Evolutionary conservation across 306 rosid genomes (phyloP), one percentile per base, ranked within the genome.

Genomic region (Rosa multiflora): DNA sequence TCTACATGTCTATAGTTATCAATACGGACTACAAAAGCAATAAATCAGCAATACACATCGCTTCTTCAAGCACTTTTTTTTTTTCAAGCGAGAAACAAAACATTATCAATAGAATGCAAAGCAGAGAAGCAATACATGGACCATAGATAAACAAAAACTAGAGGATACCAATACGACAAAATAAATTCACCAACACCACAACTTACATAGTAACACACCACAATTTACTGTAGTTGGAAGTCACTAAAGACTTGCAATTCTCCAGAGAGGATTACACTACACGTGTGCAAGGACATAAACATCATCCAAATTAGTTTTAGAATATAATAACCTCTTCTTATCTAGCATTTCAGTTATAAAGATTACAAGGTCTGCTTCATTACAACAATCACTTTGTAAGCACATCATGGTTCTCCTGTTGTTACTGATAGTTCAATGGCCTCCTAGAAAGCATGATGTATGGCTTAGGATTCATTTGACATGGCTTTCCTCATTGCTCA

Each of bases 391-490:
- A 90, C 79, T 91, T 89, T 48, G 86, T 93, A 82, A 88, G 88
- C 86, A 84, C 77, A 82, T 78, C 79, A 76, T 88, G 97, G 76
- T 75, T 88, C 81, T 94, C 98, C 84, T 88, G 97, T 84, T 87
- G 98, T 76, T 86, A 97, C 86, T 92, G 99, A 76, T 73, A 94
- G 85, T 89, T 89, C 83, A 94, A 81, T 10, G 97, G 92, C 92
- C 99, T 94, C 91, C 97, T 92, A 87, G 92, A 94, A 21, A 94
- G 97, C 99, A 94, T 92, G 68, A 94, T 92, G 87, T 92, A 97
- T 68, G 97, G 99, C 89, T 94, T 97, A 0, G 97, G 97, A 29
- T 29, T 0, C 29, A 29, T 29, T 29, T 29, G 29, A 29, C 29
- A 29, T 29, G 29, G 29, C 29, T 29, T 1, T 29, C 29, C 29